Base-by-base conservation (phyloP, 2,329 filamentous ascomycete genomes). In the Sphaerulina musiva region DNA sequence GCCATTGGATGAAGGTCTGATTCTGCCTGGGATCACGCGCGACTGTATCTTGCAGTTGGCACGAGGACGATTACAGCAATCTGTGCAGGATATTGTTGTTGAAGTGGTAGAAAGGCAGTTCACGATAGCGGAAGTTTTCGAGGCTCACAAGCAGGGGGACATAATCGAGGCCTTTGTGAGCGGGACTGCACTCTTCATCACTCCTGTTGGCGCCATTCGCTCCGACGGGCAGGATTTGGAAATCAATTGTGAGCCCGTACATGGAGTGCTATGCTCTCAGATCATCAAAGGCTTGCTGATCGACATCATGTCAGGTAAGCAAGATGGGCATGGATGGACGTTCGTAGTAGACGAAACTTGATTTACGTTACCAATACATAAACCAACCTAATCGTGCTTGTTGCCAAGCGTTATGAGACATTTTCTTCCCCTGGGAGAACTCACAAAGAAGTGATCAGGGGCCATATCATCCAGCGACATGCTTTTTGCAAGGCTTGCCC, bases 21-120 rank as follows among this genome's bases (percentile, higher is more conserved):
- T 95, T 60, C 78, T 95, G 3, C 86, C 90, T 56, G 90, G 90
- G 57, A 83, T 95, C 10, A 95, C 89, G n/a, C 78, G 89, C 52
- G 78, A 85, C 53, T 89, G 85, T 66, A 81, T 90, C 17, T 69
- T 95, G 42, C 82, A 90, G 63, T 76, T 95, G 26, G 84, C 81
- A 1, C 76, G 80, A 14, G 77, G 83, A 69, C 77, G 84, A 12
- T 72, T 93, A 12, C 71, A 38, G 36, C 20, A 47, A 39, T 51
- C 32, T 57, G 59, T 14, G 20, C 53, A 51, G 60, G 63, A 69
- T 2, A 17, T 40, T n/a, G 39, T 55, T 23, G 46, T 63, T 11
- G 60, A 64, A 23, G 56, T 63, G 4, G 56, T 59, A 10, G 61
- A 63, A 45, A 54, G 59, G 23, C 46, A 59, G 39, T 54, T 62